Evolutionary conservation across 495 filamentous ascomycete genomes (phyloP), one percentile per base, ranked within the genome.

Genomic region (Aspergillus nidulans): DNA sequence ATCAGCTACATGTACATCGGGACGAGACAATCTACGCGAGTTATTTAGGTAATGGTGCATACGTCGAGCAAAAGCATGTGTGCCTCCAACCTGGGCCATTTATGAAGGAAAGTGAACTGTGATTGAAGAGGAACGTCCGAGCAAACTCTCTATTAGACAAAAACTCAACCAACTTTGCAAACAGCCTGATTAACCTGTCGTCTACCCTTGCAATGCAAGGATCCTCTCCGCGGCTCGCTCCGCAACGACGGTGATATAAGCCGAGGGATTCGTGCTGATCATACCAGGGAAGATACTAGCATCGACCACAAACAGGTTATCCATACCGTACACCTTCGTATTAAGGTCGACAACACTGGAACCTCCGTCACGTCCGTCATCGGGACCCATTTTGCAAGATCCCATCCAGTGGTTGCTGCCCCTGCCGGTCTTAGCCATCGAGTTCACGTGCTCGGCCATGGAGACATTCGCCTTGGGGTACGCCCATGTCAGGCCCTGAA

Each of bases 241-340:
- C 18, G 74, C 75, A 32, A 72, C 69, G 23, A 75, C 59, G 66
- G 76, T 72, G 55, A 74, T 69, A 25, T 66, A 71, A n/a, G 69
- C 61, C 60, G 73, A 67, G 9, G 70, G 72, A 57, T 78, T 78
- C 24, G 68, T 70, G 16, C 73, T 78, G 0, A 71, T 67, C 18
- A 78, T 64, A 40, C 73, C 71, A n/a, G 75, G 75, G 53, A 73
- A 69, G 41, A 75, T 76, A 56, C 66, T 68, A 18, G 65, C 70
- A 47, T 73, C 70, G 24, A 73, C 67, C 24, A 73, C 52, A 55
- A 57, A 72, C 52, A 89, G 70, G 70, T 88, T 87, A 55, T 84
- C 78, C 15, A 79, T 87, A 41, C 85, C 85, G 44, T 84, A 88
- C 47, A 87, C 85, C 64, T 79, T 77, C 41, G 82, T 77, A 72